phyloP scores from a whole-genome alignment of 192 early-diverging fungal genomes.

The Coemansia biformis region DNA sequence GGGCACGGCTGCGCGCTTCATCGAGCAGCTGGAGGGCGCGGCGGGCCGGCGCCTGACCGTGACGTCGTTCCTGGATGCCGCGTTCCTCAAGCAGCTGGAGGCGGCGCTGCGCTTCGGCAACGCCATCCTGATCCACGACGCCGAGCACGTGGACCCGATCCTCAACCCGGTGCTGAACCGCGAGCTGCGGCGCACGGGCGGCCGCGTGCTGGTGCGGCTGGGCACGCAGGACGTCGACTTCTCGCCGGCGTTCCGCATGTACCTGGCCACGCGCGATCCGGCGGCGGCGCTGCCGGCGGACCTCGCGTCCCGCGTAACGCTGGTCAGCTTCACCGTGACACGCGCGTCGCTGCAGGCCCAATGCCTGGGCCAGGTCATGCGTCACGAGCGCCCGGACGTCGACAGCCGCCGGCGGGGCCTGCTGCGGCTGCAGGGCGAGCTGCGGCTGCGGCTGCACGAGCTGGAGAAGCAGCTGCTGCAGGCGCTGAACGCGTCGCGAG shows the following conservation, averaged over 20 bases:
- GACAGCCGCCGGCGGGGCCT: slow-evolving; percentile 89
- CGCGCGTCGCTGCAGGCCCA: slow-evolving; percentile 93
- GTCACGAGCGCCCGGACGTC: slow-evolving; percentile 91
- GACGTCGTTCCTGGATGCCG: slow-evolving; percentile 96
- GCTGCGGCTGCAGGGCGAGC: slow-evolving; percentile 93
- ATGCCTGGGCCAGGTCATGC: slow-evolving; percentile 93
- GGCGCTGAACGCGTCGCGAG: slow-evolving; percentile 89
- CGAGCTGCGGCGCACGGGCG: slow-evolving; percentile 92
- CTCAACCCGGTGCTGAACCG: slow-evolving; percentile 97
- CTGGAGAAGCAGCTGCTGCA: slow-evolving; percentile 91
- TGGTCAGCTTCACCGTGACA: slow-evolving; percentile 99
- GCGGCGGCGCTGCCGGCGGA: slow-evolving; percentile 93
- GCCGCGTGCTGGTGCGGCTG: slow-evolving; percentile 91
- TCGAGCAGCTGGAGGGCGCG: slow-evolving; percentile 58
- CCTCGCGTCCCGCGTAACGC: slow-evolving; percentile 93
- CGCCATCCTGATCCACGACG: slow-evolving; percentile 94
- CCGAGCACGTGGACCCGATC: slow-evolving; percentile 95
- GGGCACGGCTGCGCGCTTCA: slow-evolving; percentile 84
- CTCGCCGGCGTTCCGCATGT: slow-evolving; percentile 92
- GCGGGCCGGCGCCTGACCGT: slow-evolving; percentile 71
- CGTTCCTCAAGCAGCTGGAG: slow-evolving; percentile 96
- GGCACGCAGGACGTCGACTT: slow-evolving; percentile 98
- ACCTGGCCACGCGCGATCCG: slow-evolving; percentile 92
- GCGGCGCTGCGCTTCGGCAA: slow-evolving; percentile 97
- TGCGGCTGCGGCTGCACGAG: slow-evolving; percentile 85